Evolutionary conservation across 2,329 filamentous ascomycete genomes (phyloP).

Genomic region (Cytospora chrysosperma): DNA sequence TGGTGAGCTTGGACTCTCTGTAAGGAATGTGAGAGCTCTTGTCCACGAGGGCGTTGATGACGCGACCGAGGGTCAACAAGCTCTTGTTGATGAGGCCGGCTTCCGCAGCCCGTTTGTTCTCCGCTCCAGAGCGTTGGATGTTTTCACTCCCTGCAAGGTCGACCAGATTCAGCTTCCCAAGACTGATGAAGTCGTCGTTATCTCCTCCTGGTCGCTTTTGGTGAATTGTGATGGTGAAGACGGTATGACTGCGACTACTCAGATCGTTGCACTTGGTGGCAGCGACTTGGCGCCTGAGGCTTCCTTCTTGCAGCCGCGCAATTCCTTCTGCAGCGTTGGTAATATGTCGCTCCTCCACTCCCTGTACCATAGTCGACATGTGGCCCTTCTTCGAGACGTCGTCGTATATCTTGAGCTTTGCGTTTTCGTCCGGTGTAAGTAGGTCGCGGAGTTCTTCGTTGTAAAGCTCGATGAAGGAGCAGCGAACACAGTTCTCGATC

Average conservation of each 20-base stretch:
- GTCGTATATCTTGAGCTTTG: slow-evolving; percentile 94
- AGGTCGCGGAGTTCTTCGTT: slow-evolving; percentile 95
- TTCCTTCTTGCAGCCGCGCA: slow-evolving; percentile 83
- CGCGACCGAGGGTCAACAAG: slow-evolving; percentile 86
- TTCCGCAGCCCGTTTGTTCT: slow-evolving; percentile 95
- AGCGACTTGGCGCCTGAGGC: slow-evolving; percentile 93
- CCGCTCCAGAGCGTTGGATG: slow-evolving; percentile 92
- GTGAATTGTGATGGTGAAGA: slow-evolving; percentile 93
- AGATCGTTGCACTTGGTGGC: slow-evolving; percentile 99
- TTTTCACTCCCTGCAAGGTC: slow-evolving; percentile 97
- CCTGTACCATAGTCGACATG: slow-evolving; percentile 83
- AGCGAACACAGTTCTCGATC: slow-evolving; percentile 86
- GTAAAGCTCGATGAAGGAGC: slow-evolving; percentile 97
- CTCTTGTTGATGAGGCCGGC: slow-evolving; percentile 98
- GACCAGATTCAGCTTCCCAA: slow-evolving; percentile 93
- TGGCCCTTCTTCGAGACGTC: slow-evolving; percentile 86
- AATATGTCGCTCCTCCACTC: slow-evolving; percentile 96
- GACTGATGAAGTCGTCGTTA: slow-evolving; percentile 85
- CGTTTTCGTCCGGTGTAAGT: slow-evolving; percentile 74
- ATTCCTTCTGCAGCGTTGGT: slow-evolving; percentile 82
- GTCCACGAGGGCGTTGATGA: slow-evolving; percentile 97
- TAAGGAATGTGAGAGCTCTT: slow-evolving; percentile 84
- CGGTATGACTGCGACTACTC: slow-evolving; percentile 93
- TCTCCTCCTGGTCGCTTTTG: slow-evolving; percentile 78
- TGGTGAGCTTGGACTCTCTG: slow-evolving; percentile 93